Conservation (phyloP, 768 basidiomycete species). For the Tricholoma bakamatsutake region DNA sequence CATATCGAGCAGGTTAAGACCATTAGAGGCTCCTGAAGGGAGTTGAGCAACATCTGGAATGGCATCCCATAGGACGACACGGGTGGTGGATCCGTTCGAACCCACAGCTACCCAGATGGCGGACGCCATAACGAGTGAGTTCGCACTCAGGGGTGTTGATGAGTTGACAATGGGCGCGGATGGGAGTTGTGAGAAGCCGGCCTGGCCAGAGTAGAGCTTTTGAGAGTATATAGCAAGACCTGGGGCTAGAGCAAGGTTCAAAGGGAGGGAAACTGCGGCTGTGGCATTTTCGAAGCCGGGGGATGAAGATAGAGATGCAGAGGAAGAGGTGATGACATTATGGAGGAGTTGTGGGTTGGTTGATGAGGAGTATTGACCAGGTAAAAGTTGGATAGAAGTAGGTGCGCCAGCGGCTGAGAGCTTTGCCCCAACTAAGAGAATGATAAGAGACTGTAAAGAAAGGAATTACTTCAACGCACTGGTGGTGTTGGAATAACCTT, state of each 20-base stretch:
- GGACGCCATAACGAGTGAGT: conserved; percentile 62
- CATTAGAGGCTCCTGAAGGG: conserved; percentile 40
- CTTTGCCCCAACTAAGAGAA: conserved; percentile 57
- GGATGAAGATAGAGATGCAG: conserved; percentile 51
- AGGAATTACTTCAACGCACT: conserved; percentile 29
- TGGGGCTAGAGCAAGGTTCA: conserved; percentile 59
- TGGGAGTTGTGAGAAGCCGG: conserved; percentile 54
- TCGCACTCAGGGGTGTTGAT: conserved; percentile 45
- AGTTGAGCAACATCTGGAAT: conserved; percentile 71
- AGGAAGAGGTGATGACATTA: conserved; percentile 57
- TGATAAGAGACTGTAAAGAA: conserved; percentile 6
- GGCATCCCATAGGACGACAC: conserved; percentile 73
- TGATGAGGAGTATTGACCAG: conserved; percentile 68
- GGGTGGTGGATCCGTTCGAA: conserved; percentile 45
- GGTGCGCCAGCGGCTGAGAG: conserved; percentile 51
- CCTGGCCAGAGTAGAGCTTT: conserved; percentile 59
- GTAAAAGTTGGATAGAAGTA: conserved; percentile 57
- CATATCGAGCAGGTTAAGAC: conserved; percentile 61
- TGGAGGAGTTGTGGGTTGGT: conserved; percentile 73
- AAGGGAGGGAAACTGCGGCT: conserved; percentile 51
- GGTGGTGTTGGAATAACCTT: conserved; percentile 72
- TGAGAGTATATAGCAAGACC: conserved; percentile 64
- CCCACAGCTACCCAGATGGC: conserved; percentile 62
- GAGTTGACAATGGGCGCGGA: conserved; percentile 39
- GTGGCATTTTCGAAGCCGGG: conserved; percentile 60